phyloP scores from a whole-genome alignment of 768 basidiomycete genomes.

The Holtermannia corniformis region DNA sequence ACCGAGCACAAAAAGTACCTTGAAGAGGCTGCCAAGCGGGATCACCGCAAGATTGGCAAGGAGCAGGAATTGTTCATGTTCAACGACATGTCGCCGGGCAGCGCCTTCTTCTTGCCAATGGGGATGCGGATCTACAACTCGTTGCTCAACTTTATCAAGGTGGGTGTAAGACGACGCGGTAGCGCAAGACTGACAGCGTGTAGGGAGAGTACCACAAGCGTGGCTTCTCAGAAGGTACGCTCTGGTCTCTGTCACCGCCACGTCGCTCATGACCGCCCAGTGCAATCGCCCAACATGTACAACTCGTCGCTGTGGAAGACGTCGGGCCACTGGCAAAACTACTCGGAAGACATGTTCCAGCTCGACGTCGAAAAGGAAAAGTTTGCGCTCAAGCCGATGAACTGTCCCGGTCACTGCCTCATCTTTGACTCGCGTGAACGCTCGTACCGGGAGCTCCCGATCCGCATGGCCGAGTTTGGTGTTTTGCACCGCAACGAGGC shows the following conservation, averaged over 20 bases:
- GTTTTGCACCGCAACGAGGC: conserved; percentile 96
- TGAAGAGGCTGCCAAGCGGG: conserved; percentile 94
- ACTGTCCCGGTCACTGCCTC: conserved; percentile 89
- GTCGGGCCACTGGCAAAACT: conserved; percentile 96
- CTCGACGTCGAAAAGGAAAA: conserved; percentile 92
- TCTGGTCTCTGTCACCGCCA: background rate
- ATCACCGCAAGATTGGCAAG: conserved; percentile 92
- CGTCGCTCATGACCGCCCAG: conserved; percentile 42
- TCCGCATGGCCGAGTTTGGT: conserved; percentile 97
- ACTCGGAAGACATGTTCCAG: conserved; percentile 94
- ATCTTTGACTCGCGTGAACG: conserved; percentile 92
- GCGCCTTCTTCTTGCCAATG: conserved; percentile 92
- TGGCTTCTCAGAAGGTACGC: conserved; percentile 80
- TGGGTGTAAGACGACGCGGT: conserved; percentile 43
- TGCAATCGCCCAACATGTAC: conserved; percentile 97
- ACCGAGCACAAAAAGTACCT: conserved; percentile 91
- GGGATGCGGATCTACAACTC: conserved; percentile 95
- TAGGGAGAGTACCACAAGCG: conserved; percentile 89
- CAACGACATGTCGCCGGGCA: conserved; percentile 91
- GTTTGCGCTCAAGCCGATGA: conserved; percentile 98
- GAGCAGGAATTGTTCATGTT: conserved; percentile 99
- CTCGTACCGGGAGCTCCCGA: conserved; percentile 87
- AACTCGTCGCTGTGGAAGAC: conserved; percentile 95
- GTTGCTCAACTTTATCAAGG: conserved; percentile 79
- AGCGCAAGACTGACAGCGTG: background rate